These are phyloP conservation scores for Pythium aquatile DNA, from an alignment of 352 stramenopile species.

Conservation along the genomic window DNA sequence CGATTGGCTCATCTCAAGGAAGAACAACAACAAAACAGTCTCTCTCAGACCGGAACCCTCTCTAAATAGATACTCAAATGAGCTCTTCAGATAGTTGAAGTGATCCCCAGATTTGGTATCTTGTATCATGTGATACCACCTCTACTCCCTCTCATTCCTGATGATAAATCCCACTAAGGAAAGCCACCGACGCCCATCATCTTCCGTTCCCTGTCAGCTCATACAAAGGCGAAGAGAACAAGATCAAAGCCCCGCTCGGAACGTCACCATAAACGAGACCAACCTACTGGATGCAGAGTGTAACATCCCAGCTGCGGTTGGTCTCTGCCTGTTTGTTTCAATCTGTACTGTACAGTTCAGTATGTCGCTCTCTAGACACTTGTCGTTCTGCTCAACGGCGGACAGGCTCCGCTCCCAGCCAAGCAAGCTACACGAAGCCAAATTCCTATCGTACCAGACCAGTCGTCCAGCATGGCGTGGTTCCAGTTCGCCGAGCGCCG, in stretches of 20 bases:
- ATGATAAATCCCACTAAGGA: too few species aligned
- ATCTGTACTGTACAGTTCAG: too few species aligned
- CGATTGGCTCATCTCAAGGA: neutral
- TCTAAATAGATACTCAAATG: neutral
- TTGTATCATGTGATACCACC: neutral
- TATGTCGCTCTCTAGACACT: neutral
- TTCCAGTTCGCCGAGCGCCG: conserved; percentile 20
- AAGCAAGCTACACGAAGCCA: too few species aligned
- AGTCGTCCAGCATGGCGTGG: neutral
- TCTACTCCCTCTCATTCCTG: neutral
- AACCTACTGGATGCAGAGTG: too few species aligned
- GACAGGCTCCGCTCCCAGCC: neutral
- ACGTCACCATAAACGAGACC: too few species aligned
- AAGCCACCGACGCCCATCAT: neutral
- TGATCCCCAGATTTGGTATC: neutral
- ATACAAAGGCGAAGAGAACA: too few species aligned
- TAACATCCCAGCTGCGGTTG: neutral
- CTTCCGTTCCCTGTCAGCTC: neutral
- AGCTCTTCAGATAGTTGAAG: neutral
- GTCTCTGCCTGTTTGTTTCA: neutral
- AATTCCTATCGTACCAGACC: too few species aligned
- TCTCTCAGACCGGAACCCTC: neutral
- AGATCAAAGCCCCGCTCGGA: too few species aligned
- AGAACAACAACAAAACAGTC: neutral
- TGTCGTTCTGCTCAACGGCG: neutral